Evolutionary conservation across 2,329 filamentous ascomycete species (phyloP), one percentile per base, ranked within the genome.

Genomic region (Colletotrichum aenigma): DNA sequence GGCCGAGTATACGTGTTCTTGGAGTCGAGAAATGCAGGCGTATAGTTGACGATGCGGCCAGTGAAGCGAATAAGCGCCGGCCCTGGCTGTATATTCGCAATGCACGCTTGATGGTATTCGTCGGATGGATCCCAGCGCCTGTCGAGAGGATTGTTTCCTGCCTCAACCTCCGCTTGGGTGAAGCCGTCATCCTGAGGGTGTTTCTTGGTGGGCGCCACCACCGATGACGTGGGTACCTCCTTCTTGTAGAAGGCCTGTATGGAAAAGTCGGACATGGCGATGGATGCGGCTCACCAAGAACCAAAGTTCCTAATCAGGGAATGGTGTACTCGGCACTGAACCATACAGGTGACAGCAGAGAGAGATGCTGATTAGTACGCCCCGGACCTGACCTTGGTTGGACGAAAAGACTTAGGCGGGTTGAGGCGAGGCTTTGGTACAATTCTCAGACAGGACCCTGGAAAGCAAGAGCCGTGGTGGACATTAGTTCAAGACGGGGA

Each of bases 21-120:
- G 82, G 43, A 87, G 84, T 52, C 82, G 84, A 76, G 85, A 13
- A 80, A 79, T 8, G 86, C 82, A 34, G 89, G 84, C 64, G 83
- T 88, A 76, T 91, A 86, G 79, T 92, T 92, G 13, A 90, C 89
- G 15, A 93, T 81, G 32, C 91, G 85, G 2, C 91, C 91, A 43
- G 84, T 86, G 73, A 93, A 89, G 4, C 85, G 85, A 34, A 92
- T 86, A 66, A 87, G 84, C 36, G 83, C 83, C 0, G 88, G 88
- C 0, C 91, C 91, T 3, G 87, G 83, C 43, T 87, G 77, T 1
- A 93, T 83, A 6, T 86, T 80, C 8, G 82, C 84, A 36, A 92
- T 89, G 5, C 84, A 80, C 3, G 84, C 80, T 74, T 88, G 85
- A 71, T 89, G 84, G 71, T 91, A 91, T 9, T 85, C 81, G 16